Percentiles rank a stretch among this genome's conserved stretches.
These are phyloP conservation scores for Solanum sparsipilum DNA, from an alignment of 257 asterid species.

Conservation along the genomic window DNA sequence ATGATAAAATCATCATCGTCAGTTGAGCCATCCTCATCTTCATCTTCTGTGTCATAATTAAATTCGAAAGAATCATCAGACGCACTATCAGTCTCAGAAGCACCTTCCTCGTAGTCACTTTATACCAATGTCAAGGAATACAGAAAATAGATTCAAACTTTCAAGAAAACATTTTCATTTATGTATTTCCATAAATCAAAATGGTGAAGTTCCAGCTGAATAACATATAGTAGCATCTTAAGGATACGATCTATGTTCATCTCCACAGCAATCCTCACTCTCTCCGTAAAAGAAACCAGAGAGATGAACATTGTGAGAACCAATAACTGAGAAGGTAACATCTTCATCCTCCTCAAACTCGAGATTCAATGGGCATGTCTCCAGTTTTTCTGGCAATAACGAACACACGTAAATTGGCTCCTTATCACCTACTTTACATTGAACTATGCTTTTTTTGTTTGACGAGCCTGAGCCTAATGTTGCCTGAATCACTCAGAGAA, in stretches of 20 bases:
- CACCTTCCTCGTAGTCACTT: slow-evolving; percentile 43
- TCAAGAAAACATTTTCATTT: neutral
- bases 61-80: slow-evolving; percentile 29
- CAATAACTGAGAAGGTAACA: slow-evolving; percentile 62
- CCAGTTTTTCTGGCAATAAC: slow-evolving; percentile 58
- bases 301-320: slow-evolving; percentile 71
- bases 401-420: slow-evolving; percentile 68
- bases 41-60: slow-evolving; percentile 38
- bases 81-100: slow-evolving; percentile 30
- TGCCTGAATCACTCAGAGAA: slow-evolving; percentile 37
- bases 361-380: slow-evolving; percentile 62
- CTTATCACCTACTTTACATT: slow-evolving; percentile 71
- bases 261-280: slow-evolving; percentile 23
- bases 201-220: neutral
- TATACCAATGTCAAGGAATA: slow-evolving; percentile 34
- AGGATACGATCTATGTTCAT: slow-evolving; percentile 59
- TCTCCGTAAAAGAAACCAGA: slow-evolving; percentile 77
- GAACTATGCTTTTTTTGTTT: slow-evolving; percentile 51
- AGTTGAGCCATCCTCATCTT: slow-evolving; percentile 34
- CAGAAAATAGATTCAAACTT: neutral
- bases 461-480: slow-evolving; percentile 63
- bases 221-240: neutral
- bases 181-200: neutral
- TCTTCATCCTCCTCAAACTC: slow-evolving; percentile 87
- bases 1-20: slow-evolving; percentile 38